Evolutionary conservation across 495 filamentous ascomycete species (phyloP).

Genomic region (Annulohypoxylon bovei): DNA sequence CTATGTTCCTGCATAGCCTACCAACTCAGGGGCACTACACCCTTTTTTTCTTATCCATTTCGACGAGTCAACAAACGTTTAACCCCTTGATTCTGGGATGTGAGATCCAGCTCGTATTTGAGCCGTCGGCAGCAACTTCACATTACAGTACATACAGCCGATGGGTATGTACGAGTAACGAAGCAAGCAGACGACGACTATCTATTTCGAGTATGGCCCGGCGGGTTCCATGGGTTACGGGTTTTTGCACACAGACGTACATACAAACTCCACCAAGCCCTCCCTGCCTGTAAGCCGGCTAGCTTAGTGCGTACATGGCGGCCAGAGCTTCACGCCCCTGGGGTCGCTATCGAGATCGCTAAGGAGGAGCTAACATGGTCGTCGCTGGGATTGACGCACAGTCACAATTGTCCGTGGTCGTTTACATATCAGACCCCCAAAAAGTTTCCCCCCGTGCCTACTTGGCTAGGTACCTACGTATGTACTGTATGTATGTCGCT

Average conservation of each 20-base stretch:
- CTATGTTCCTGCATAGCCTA: constrained; percentile 38
- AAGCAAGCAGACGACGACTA: constrained; percentile 21
- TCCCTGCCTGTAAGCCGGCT: constrained; percentile 12
- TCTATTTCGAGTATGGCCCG: constrained; percentile 32
- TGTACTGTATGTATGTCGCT: constrained; percentile 1
- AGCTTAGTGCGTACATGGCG: constrained; percentile 16
- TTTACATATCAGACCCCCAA: constrained; percentile 1
- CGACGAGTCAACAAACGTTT: constrained; percentile 18
- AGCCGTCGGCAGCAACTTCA: constrained; percentile 25
- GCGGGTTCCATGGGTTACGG: constrained; percentile 10
- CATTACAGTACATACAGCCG: constrained; percentile 25
- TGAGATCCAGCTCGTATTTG: constrained; percentile 43
- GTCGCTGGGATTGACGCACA: constrained; percentile 41
- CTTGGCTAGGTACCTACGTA: not conserved
- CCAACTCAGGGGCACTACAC: constrained; percentile 27
- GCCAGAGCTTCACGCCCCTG: constrained; percentile 34
- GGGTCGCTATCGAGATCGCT: constrained; percentile 34
- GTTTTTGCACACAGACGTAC: constrained; percentile 27
- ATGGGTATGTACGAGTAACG: constrained; percentile 15
- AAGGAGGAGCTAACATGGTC: constrained; percentile 20
- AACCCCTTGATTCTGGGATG: constrained; percentile 29
- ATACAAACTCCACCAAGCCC: constrained; percentile 19
- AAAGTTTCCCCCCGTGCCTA: not conserved
- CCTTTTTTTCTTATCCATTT: constrained; percentile 17
- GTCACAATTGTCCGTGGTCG: constrained; percentile 41